Evolutionary conservation across 176 grass and related monocot species (phyloP).

Genomic region (Phoenix roebelenii): DNA sequence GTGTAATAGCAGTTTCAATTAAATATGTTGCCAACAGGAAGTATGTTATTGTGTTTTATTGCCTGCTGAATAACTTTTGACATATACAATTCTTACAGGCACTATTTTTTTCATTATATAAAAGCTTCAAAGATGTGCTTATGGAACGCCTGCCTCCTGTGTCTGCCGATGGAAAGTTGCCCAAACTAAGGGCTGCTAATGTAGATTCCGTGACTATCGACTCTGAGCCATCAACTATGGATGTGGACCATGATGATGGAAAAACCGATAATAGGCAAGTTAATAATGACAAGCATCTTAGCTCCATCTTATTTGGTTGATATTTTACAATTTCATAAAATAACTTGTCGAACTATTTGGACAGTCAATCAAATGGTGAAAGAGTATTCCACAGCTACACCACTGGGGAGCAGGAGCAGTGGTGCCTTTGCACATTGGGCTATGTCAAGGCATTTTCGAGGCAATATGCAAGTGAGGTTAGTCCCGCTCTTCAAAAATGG

Average conservation of each 20-base stretch:
- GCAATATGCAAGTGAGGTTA: slow-evolving; percentile 90
- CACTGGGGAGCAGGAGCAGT: slow-evolving; percentile 73
- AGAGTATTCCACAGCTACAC: slow-evolving; percentile 32
- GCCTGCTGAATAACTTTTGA: too few species aligned
- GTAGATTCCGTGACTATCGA: slow-evolving; percentile 17
- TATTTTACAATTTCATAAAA: background rate
- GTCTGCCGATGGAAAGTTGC: slow-evolving; percentile 68
- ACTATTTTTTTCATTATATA: slow-evolving; percentile 63
- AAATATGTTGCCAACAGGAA: too few species aligned
- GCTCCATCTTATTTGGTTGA: background rate
- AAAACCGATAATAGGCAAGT: slow-evolving; percentile 46
- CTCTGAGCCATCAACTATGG: slow-evolving; percentile 51
- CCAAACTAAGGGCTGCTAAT: slow-evolving; percentile 52
- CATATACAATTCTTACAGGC: slow-evolving; percentile 27
- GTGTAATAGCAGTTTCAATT: too few species aligned
- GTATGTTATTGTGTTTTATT: too few species aligned
- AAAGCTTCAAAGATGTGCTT: slow-evolving; percentile 66
- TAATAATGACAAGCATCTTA: slow-evolving; percentile 1
- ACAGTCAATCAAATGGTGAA: slow-evolving; percentile 51
- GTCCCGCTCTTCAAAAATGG: background rate
- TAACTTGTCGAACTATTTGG: slow-evolving; percentile 13
- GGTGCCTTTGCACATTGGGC: slow-evolving; percentile 83
- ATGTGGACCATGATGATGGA: slow-evolving; percentile 70
- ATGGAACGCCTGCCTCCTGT: slow-evolving; percentile 62
- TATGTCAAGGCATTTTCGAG: slow-evolving; percentile 93